These are phyloP conservation scores for Agrocybe pediades DNA, from an alignment of 768 basidiomycete genomes.

Conservation along the genomic window DNA sequence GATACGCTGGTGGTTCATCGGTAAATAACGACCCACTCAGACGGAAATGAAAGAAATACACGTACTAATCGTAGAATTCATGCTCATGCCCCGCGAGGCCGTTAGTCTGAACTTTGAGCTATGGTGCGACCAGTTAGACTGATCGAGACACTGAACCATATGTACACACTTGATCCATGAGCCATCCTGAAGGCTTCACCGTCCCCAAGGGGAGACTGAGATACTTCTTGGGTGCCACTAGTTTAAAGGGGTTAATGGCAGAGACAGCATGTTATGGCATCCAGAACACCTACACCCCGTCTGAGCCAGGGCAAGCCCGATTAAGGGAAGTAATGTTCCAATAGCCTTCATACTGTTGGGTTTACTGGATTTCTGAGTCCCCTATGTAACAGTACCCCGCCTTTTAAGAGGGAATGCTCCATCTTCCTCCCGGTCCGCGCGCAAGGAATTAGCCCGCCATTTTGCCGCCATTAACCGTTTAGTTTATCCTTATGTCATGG, in stretches of 20 bases:
- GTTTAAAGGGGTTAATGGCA: background rate
- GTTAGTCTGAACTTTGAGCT: constrained; percentile 45
- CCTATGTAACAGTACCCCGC: background rate
- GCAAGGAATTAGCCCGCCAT: too few species aligned
- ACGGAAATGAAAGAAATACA: background rate
- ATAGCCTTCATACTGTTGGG: constrained; percentile 7
- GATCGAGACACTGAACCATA: background rate
- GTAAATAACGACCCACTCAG: background rate
- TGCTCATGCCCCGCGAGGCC: constrained; percentile 46
- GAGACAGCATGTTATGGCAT: too few species aligned
- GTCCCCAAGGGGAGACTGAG: constrained; percentile 39
- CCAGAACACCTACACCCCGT: constrained; percentile 26
- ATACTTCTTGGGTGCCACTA: constrained; percentile 46
- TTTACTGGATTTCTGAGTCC: background rate
- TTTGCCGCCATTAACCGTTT: too few species aligned
- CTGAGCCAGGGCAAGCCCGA: constrained; percentile 14
- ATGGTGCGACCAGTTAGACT: background rate
- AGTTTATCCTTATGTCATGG: background rate
- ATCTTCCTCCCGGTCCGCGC: constrained; percentile 11
- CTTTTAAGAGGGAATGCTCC: constrained; percentile 14
- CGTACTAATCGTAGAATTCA: constrained; percentile 43
- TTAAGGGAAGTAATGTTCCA: background rate
- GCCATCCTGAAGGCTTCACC: constrained; percentile 42
- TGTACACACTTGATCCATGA: constrained; percentile 38
- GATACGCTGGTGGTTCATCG: constrained; percentile 28